Base-by-base conservation (phyloP, 371 early-diverging fungal species). In the Mortierella sp. region DNA sequence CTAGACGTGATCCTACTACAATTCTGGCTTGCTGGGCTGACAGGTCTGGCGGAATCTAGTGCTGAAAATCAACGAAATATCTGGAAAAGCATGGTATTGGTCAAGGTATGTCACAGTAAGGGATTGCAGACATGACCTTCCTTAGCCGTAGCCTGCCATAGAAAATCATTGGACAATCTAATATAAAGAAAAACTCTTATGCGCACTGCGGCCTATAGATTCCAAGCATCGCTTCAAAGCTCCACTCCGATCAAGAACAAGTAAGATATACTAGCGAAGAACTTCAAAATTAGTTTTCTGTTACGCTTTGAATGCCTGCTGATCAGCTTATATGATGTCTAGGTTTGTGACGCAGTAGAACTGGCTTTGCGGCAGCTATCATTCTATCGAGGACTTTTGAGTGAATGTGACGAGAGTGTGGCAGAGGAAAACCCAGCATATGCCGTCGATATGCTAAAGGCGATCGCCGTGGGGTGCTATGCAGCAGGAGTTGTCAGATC, bases 1-100 rank as follows among this genome's bases (percentile, higher is more conserved):
- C 65, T 75, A 66, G 81, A 72, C 3, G 62, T 66, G 22, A 69
- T 81, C 18, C 70, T 81, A 3, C 64, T 81, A 9, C 76, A 81
- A 47, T 66, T 75, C 30, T 81, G 81, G 81, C 61, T 81, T 6
- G 75, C 81, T 35, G 76, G 72, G 59, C 43, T 81, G 32, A 81
- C 81, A 37, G 81, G 81, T 6, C 51, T 81, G 3, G 75, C 81
- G 0, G 81, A 81, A 40, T 71, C 81, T 9, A 66, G n/a, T 20
- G 35, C 70, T 0, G 62, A 66, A 24, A 59, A 62, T 45, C 81
- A 81, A 22, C 72, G 81, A 8, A 51, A 69, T 24, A 62, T 81
- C 39, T 81, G 81, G 81, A 81, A 75, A 65, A 72, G 75, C 28
- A 32, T 81, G 30, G 70, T 81, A 11, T 63, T 72, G 10, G 81